Evolutionary conservation across 495 filamentous ascomycete genomes (phyloP).

Genomic region (Cryomyces antarcticus): DNA sequence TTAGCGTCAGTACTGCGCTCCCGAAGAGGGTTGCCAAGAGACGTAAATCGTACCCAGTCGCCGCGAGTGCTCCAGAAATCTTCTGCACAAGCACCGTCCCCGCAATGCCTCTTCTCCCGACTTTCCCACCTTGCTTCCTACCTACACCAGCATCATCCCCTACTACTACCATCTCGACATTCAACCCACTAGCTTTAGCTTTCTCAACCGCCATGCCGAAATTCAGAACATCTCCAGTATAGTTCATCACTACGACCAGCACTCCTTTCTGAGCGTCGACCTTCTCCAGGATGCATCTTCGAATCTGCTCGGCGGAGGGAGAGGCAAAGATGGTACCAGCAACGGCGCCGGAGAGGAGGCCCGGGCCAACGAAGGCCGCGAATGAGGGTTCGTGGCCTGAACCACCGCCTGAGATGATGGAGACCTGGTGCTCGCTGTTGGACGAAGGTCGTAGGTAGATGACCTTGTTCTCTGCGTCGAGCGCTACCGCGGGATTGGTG

Average conservation of each 20-base stretch:
- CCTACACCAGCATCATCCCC: slow-evolving; percentile 94
- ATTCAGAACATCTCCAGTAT: slow-evolving; percentile 66
- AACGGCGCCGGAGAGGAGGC: slow-evolving; percentile 68
- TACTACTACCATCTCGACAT: slow-evolving; percentile 83
- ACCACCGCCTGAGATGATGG: slow-evolving; percentile 76
- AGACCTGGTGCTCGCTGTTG: slow-evolving; percentile 30
- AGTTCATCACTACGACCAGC: slow-evolving; percentile 46
- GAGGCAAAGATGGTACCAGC: slow-evolving; percentile 88
- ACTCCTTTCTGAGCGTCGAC: slow-evolving; percentile 55
- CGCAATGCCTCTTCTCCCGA: slow-evolving; percentile 77
- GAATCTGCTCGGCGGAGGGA: slow-evolving; percentile 72
- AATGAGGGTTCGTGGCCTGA: slow-evolving; percentile 89
- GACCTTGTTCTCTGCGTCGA: slow-evolving; percentile 69
- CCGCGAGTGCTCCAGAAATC: slow-evolving; percentile 71
- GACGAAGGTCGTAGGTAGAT: slow-evolving; percentile 49
- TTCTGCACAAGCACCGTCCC: slow-evolving; percentile 82
- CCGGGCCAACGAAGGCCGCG: slow-evolving; percentile 45
- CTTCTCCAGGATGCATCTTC: slow-evolving; percentile 48
- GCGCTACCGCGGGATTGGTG: slow-evolving; percentile 67
- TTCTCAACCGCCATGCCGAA: slow-evolving; percentile 93
- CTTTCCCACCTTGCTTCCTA: slow-evolving; percentile 61
- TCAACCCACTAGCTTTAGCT: slow-evolving; percentile 56
- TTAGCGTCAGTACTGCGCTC: not conserved
- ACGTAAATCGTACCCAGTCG: slow-evolving; percentile 27
- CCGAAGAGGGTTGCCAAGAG: not conserved